Evolutionary conservation across 495 filamentous ascomycete genomes (phyloP).

Genomic region (Physcia stellaris): DNA sequence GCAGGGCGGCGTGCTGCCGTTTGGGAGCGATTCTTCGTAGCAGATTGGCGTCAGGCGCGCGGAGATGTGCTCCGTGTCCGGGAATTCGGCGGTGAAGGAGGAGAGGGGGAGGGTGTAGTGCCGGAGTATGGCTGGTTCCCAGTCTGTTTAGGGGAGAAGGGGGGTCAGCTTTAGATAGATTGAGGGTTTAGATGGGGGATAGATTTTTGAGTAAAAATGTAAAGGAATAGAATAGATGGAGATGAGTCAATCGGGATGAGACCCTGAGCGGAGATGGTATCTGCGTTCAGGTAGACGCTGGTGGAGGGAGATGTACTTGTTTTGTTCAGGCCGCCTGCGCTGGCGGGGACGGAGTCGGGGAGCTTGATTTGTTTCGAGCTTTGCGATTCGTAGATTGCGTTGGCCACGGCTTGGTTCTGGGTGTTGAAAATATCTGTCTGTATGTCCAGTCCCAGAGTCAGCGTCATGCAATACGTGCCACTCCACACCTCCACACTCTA

Average conservation of each 20-base stretch:
- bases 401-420: not conserved
- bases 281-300: too few relatives aligned
- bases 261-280: not conserved
- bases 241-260: not conserved
- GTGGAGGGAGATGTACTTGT: constrained; percentile 48
- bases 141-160: constrained; percentile 35
- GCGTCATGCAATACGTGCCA: too few relatives aligned
- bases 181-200: too few relatives aligned
- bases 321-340: constrained; percentile 69
- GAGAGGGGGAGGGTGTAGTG: constrained; percentile 78
- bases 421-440: too few relatives aligned
- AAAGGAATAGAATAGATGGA: not conserved
- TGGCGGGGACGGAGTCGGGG: constrained; percentile 63
- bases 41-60: constrained; percentile 86
- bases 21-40: constrained; percentile 78
- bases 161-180: not conserved
- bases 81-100: constrained; percentile 86
- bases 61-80: constrained; percentile 63
- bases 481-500: too few relatives aligned
- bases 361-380: constrained; percentile 51
- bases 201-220: not conserved
- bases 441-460: too few relatives aligned
- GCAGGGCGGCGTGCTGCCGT: constrained; percentile 55
- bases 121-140: constrained; percentile 86
- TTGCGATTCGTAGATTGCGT: constrained; percentile 39